Percentiles rank a stretch among this genome's conserved stretches.
These are phyloP conservation scores for Chlamydomonas applanata DNA, from an alignment of 139 green algal genomes.

Conservation along the genomic window DNA sequence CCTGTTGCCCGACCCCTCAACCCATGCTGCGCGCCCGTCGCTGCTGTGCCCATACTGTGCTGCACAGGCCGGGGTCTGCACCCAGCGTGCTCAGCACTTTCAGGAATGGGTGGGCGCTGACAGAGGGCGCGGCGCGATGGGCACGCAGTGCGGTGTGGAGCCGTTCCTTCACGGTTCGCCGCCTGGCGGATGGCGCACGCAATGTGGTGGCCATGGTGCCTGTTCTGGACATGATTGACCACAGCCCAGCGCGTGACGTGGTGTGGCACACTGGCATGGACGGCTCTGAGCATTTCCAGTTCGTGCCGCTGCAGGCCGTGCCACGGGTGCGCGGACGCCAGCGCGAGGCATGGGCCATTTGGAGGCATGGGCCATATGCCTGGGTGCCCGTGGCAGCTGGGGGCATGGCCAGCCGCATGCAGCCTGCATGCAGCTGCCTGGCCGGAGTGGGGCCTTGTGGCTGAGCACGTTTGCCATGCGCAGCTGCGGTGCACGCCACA, in stretches of 20 bases:
- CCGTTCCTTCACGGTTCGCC: slow-evolving; percentile 52
- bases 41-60: background rate
- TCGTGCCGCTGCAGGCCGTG: slow-evolving; percentile 21
- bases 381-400: too few species aligned
- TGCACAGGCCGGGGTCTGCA: background rate
- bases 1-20: too few species aligned
- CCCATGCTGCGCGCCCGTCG: background rate
- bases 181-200: background rate
- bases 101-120: slow-evolving; percentile 26
- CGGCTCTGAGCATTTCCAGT: slow-evolving; percentile 33
- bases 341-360: too few species aligned
- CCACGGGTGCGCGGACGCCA: slow-evolving; percentile 17
- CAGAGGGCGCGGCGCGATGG: slow-evolving; percentile 37
- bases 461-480: too few species aligned
- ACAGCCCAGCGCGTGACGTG: slow-evolving; percentile 27
- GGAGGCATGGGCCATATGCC: too few species aligned
- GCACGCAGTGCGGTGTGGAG: slow-evolving; percentile 55
- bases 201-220: slow-evolving; percentile 12
- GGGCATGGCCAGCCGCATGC: too few species aligned
- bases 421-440: too few species aligned
- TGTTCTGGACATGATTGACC: slow-evolving; percentile 60
- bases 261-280: slow-evolving; percentile 52
- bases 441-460: too few species aligned
- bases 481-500: background rate
- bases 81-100: slow-evolving; percentile 20